Base-by-base conservation (phyloP, 225 moss, liverwort and hornwort species). In the Marchantia polymorpha region DNA sequence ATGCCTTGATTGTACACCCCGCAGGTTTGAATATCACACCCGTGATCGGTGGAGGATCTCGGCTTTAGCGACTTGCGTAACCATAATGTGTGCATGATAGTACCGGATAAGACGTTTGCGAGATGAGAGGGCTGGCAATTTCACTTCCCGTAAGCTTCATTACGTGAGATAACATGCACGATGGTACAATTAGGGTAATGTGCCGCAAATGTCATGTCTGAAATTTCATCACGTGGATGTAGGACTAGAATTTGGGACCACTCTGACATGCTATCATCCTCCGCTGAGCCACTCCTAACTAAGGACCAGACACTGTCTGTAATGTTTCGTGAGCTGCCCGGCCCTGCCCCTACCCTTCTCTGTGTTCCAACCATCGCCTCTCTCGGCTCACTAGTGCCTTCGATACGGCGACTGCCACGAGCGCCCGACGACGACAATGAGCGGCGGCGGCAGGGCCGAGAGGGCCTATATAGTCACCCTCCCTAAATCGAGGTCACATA, bases 211-310 rank as follows among this genome's bases (percentile, higher is more conserved):
- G 56, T 56, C 13, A 56, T 56, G 56, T 56, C 56, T 65, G 25
- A 3, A 26, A 29, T 26, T 10, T 65, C 17, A 65, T 65, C 65
- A 65, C 65, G 65, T 65, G 65, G 65, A 23, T 8, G 12, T 10
- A 65, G 65, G 65, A 65, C 65, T 65, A 27, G 7, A 65, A 65
- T 65, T 11, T 65, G 65, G 65, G 65, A 65, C 65, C 65, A 65
- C 65, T 59, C 65, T 65, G 65, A 65, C 65, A 65, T 6, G 8
- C 25, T 11, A 8, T 59, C 59, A 2, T 19, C 59, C 39, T 39
- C 39, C 39, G 39, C 39, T 39, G 39, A 39, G 39, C 39, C 39
- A 39, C 39, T 39, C 39, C 39, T 39, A 39, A 39, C 39, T 39
- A 56, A 64, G 64, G 25, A 64, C 25, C 23, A 64, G 64, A 64